Evolutionary conservation across 495 filamentous ascomycete genomes (phyloP).

Genomic region (Talaromyces stipitatus): DNA sequence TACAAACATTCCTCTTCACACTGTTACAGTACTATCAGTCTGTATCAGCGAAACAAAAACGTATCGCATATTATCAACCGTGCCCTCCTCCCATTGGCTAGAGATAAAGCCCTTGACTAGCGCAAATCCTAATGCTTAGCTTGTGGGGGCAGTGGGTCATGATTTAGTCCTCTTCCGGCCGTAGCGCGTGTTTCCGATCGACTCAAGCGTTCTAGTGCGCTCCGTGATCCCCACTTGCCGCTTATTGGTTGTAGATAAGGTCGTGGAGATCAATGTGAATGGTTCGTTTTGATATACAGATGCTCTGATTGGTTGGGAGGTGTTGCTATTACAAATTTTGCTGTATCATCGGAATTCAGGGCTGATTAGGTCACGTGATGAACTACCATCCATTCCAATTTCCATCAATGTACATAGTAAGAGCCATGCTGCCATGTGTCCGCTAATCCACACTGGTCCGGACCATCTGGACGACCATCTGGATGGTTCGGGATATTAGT

Average conservation of each 20-base stretch:
- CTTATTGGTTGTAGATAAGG: slow-evolving; percentile 6
- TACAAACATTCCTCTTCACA: too few relatives aligned
- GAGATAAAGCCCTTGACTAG: slow-evolving; percentile 2
- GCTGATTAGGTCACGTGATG: slow-evolving; percentile 1
- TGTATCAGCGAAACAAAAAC: not conserved
- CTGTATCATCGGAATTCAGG: not conserved
- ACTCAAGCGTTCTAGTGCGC: not conserved
- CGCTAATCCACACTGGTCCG: not conserved
- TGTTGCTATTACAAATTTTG: not conserved
- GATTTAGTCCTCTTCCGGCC: not conserved
- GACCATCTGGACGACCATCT: too few relatives aligned
- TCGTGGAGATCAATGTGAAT: not conserved
- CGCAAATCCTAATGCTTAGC: not conserved
- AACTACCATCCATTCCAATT: too few relatives aligned
- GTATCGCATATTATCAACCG: not conserved
- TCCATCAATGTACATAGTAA: not conserved
- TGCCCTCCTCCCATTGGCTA: not conserved
- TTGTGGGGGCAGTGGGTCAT: not conserved
- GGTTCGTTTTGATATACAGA: not conserved
- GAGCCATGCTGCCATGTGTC: not conserved
- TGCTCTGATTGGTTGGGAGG: not conserved
- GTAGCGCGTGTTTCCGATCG: not conserved
- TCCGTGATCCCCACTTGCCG: not conserved
- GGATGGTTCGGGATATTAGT: not conserved
- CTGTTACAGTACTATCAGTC: too few relatives aligned